Conservation (phyloP, 192 early-diverging fungal genomes). For the Backusella morwellensis region DNA sequence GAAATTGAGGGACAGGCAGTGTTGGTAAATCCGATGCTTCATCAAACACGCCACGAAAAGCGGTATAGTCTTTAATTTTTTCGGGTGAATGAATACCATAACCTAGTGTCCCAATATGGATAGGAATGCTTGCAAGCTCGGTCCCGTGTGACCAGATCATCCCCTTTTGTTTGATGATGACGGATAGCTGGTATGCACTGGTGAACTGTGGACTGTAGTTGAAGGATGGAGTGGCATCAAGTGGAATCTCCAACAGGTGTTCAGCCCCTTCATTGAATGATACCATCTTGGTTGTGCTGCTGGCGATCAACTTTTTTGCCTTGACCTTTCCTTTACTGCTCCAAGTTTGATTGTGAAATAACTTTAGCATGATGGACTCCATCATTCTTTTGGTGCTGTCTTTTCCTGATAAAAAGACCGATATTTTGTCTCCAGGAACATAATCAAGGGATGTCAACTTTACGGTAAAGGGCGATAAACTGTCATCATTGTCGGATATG, state of each 20-base stretch:
- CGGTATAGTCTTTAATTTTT: not conserved
- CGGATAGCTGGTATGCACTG: not conserved
- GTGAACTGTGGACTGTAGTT: not conserved
- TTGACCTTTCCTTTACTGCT: not conserved
- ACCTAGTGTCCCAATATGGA: conserved; percentile 3
- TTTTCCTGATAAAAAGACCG: not conserved
- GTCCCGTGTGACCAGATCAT: not conserved
- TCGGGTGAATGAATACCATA: conserved; percentile 2
- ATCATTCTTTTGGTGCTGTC: not conserved
- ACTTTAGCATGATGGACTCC: not conserved
- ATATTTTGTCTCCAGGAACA: conserved; percentile 6
- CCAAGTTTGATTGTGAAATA: conserved; percentile 2
- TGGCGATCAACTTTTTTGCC: not conserved
- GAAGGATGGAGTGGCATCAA: not conserved
- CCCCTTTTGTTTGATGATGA: not conserved
- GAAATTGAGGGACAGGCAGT: conserved; percentile 5
- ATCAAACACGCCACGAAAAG: not conserved
- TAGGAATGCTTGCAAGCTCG: not conserved
- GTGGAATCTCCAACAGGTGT: not conserved
- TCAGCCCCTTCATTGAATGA: not conserved
- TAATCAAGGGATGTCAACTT: not conserved
- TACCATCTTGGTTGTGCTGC: not conserved
- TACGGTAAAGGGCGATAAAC: not conserved
- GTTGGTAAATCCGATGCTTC: not conserved
- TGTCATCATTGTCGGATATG: not conserved